Percentiles rank a stretch among this genome's conserved stretches.
Conservation (phyloP, 495 filamentous ascomycete genomes). For the Neurospora tetrasperma region DNA sequence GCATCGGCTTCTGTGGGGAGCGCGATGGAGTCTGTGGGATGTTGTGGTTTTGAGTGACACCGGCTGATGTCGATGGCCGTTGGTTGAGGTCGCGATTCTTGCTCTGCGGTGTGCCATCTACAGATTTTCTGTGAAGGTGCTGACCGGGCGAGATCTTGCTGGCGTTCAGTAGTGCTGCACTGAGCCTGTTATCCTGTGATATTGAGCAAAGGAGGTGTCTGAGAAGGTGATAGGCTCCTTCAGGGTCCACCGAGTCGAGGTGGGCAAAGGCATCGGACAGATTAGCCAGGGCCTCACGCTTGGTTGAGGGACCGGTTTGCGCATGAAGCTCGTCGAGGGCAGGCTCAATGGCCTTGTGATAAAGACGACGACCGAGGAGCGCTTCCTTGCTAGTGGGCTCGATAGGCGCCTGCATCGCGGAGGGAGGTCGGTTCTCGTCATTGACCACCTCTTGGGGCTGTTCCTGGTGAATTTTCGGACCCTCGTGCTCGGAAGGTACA, state of each 20-base stretch:
- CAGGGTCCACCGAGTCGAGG: constrained; percentile 79
- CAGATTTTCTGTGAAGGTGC: constrained; percentile 11
- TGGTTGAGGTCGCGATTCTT: constrained; percentile 6
- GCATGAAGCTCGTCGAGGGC: constrained; percentile 75
- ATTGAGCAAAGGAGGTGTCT: constrained; percentile 47
- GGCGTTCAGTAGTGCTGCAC: constrained; percentile 24
- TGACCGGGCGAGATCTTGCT: constrained; percentile 1
- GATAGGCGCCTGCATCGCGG: constrained; percentile 21
- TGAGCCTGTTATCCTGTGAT: constrained; percentile 32
- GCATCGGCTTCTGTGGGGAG: not conserved
- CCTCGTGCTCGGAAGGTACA: constrained; percentile 55
- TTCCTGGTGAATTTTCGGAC: constrained; percentile 8
- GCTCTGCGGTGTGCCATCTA: constrained; percentile 29
- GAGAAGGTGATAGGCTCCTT: constrained; percentile 79
- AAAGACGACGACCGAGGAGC: constrained; percentile 65
- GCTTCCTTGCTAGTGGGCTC: constrained; percentile 66
- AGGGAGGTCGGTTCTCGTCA: constrained; percentile 32
- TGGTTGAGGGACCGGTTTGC: constrained; percentile 61
- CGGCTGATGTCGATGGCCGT: not conserved
- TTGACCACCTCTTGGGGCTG: constrained; percentile 17
- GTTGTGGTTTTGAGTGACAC: not conserved
- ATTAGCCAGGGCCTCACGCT: constrained; percentile 69
- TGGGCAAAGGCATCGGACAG: constrained; percentile 76
- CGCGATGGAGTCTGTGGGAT: not conserved
- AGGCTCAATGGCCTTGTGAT: constrained; percentile 66